phyloP scores from a whole-genome alignment of 345 rosid genomes.

The Populus euphratica region DNA sequence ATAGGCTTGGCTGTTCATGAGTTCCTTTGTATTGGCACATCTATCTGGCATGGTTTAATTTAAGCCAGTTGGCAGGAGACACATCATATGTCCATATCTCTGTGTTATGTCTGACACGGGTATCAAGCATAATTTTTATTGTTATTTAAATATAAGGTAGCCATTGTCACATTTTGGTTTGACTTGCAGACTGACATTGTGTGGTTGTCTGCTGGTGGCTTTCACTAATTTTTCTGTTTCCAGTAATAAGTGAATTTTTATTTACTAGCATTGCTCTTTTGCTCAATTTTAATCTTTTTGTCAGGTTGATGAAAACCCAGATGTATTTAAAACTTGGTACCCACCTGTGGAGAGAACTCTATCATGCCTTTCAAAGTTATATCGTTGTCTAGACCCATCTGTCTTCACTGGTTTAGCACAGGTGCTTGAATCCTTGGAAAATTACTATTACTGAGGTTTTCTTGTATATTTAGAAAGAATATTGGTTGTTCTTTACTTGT shows the following conservation, averaged over 20 bases:
- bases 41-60: background rate
- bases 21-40: background rate
- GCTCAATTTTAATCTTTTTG: background rate
- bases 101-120: background rate
- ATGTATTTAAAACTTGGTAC: conserved; percentile 81
- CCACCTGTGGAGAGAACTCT: conserved; percentile 92
- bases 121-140: background rate
- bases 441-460: conserved; percentile 1
- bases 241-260: background rate
- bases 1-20: background rate
- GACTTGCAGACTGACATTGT: no score
- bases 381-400: conserved; percentile 74
- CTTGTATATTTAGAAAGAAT: background rate
- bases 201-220: background rate
- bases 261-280: background rate
- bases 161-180: no score
- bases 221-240: background rate
- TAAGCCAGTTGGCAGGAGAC: background rate
- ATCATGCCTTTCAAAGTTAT: conserved; percentile 86
- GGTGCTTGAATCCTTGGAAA: conserved; percentile 42
- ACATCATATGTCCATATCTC: background rate
- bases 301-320: conserved; percentile 64
- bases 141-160: background rate
- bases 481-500: conserved; percentile 10
- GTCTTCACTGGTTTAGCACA: conserved; percentile 97